Base-by-base conservation (phyloP, 176 grass and related monocot species). In the Cenchrus fungigraminus region DNA sequence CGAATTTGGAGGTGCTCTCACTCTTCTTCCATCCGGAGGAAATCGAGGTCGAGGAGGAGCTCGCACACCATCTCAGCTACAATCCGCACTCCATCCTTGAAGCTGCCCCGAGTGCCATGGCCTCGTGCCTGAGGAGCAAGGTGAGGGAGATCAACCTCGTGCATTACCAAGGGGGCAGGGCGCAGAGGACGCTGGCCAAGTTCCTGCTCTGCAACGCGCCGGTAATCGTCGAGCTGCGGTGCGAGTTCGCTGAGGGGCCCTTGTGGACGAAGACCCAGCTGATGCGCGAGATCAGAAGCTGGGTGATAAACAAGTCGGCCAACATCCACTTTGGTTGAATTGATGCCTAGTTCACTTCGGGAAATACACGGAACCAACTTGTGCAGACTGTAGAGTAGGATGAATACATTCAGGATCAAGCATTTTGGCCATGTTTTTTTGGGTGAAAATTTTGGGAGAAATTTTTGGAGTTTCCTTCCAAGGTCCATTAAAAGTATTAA, bases 11-110 rank as follows among this genome's bases (percentile, higher is more conserved):
- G 78, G 22, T 17, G 34, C n/a, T 87, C 6, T 81, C 37, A 8
- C 69, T 87, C 11, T 6, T 32, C 70, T 74, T 81, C 76, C 5
- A 79, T 32, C 13, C 59, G 3, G 3, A 61, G 0, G 12, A 58
- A 34, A 3, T 34, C 34, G 34, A 34, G 34, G 34, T 34, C 34
- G 65, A 62, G 19, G 8, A 6, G 31, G 75, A 71, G 9, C 12
- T 72, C 29, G 12, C 55, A 3, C 76, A 86, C 55, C 45, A 71
- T 17, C 73, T 84, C 49, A 3, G n/a, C 13, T 76, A 76, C 61
- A 66, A 56, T 16, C 68, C 6, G 42, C 15, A 60, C 15, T 11
- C 6, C 5, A 6, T 49, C 15, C 40, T 82, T 9, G 34, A 34
- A 34, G 9, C 3, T 8, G 9, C 6, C 9, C 65, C 65, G 1